These are phyloP conservation scores for Phytophthora nicotianae DNA, from an alignment of 352 stramenopile genomes.

Conservation along the genomic window DNA sequence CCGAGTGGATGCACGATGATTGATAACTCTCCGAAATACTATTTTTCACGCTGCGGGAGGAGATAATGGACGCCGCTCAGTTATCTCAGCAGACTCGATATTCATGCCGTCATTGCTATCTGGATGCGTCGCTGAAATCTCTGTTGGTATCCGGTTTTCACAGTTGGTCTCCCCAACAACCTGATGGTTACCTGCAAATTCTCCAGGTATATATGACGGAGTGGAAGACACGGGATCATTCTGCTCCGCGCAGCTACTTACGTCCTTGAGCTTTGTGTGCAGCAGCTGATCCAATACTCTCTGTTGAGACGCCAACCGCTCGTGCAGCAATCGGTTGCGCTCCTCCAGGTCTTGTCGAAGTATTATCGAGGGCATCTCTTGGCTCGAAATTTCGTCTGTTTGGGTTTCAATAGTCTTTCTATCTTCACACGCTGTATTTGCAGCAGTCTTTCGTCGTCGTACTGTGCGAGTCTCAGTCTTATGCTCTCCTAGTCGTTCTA, in stretches of 20 bases:
- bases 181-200: not conserved
- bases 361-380: not conserved
- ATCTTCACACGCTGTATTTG: conserved; percentile 3
- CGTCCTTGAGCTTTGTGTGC: conserved; percentile 30
- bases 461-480: not conserved
- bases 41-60: conserved; percentile 20
- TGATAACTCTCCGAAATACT: conserved; percentile 3
- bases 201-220: not conserved
- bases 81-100: conserved; percentile 1
- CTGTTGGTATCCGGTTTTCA: not conserved
- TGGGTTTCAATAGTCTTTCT: conserved; percentile 19
- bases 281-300: conserved; percentile 40
- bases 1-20: conserved; percentile 43
- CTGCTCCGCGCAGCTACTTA: not conserved
- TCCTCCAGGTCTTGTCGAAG: conserved; percentile 28
- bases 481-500: conserved; percentile 20
- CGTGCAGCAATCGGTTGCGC: conserved; percentile 38
- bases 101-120: not conserved
- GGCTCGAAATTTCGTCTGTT: conserved; percentile 6
- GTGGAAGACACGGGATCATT: not conserved
- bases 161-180: not conserved
- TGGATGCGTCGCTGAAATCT: not conserved
- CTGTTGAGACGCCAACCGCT: conserved; percentile 44
- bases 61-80: conserved; percentile 21
- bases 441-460: conserved; percentile 1